These are phyloP conservation scores for Tephrocybe sp. DNA, from an alignment of 768 basidiomycete species.

Conservation along the genomic window DNA sequence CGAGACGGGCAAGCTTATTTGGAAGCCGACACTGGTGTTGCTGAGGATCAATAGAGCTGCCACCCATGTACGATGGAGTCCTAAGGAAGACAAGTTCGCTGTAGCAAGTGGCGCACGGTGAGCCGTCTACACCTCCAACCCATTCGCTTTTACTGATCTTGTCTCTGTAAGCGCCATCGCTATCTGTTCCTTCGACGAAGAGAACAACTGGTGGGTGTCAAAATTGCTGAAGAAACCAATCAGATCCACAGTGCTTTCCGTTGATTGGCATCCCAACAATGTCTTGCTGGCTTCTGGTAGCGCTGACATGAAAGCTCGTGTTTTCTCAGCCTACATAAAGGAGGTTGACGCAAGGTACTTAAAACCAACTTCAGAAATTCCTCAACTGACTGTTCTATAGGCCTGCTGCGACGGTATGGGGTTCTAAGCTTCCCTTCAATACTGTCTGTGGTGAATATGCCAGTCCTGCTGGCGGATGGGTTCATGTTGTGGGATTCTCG, in stretches of 20 bases:
- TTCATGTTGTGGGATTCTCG: constrained; percentile 93
- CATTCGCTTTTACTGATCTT: neutral
- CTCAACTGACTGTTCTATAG: constrained; percentile 37
- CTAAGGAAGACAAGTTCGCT: constrained; percentile 97
- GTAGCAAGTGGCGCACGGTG: constrained; percentile 96
- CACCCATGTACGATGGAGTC: constrained; percentile 94
- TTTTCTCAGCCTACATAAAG: constrained; percentile 98
- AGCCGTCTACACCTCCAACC: constrained; percentile 12
- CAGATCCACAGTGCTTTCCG: constrained; percentile 86
- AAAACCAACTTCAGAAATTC: neutral
- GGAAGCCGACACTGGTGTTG: constrained; percentile 97
- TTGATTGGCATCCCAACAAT: constrained; percentile 99
- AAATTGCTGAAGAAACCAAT: constrained; percentile 98
- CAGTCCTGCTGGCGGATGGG: constrained; percentile 94
- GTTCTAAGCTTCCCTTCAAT: constrained; percentile 97
- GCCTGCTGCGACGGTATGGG: constrained; percentile 90
- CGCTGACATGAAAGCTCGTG: constrained; percentile 96
- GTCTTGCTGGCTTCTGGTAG: constrained; percentile 96
- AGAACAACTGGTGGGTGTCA: constrained; percentile 99
- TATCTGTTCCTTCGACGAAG: constrained; percentile 94
- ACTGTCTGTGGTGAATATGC: constrained; percentile 94
- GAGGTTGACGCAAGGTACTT: constrained; percentile 89
- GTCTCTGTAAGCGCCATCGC: constrained; percentile 72
- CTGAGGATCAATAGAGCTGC: constrained; percentile 95
- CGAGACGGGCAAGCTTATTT: constrained; percentile 66